phyloP scores from a whole-genome alignment of 176 grass and related monocot species.

The Dendrocalamus sinicus region DNA sequence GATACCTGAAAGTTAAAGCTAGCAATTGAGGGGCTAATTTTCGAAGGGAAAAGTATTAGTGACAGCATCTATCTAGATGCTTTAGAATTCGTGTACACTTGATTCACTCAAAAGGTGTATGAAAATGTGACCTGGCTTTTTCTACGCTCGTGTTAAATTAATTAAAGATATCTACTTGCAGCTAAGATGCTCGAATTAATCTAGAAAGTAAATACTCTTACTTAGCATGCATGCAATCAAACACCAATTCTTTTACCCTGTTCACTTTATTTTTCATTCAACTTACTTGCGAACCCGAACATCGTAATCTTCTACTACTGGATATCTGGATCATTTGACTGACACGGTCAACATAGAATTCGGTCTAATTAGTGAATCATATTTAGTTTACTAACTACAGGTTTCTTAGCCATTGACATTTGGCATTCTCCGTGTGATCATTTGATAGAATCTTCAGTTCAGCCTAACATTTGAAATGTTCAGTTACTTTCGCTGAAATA shows the following conservation, averaged over 20 bases:
- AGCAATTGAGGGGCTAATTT: neutral
- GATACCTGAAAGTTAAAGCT: neutral
- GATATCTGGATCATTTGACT: slow-evolving; percentile 17
- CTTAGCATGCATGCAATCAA: neutral
- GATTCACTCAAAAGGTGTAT: neutral
- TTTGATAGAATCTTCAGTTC: slow-evolving; percentile 11
- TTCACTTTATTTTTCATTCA: neutral
- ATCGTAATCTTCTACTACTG: neutral
- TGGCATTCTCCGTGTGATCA: neutral
- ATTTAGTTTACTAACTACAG: neutral
- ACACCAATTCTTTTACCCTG: neutral
- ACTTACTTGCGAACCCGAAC: slow-evolving; percentile 4
- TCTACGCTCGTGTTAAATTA: neutral
- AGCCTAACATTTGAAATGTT: slow-evolving; percentile 29
- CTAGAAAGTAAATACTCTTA: slow-evolving; percentile 27
- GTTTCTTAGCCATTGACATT: neutral
- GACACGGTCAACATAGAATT: slow-evolving; percentile 37
- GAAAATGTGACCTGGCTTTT: slow-evolving; percentile 5
- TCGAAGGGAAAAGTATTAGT: neutral
- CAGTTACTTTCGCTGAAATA: neutral
- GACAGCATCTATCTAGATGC: neutral
- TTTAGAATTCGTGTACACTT: neutral
- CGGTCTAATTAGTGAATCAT: neutral
- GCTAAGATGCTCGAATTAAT: neutral
- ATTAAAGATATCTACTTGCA: neutral